Conservation (phyloP, 495 filamentous ascomycete genomes). For the Penicillium paxilli region DNA sequence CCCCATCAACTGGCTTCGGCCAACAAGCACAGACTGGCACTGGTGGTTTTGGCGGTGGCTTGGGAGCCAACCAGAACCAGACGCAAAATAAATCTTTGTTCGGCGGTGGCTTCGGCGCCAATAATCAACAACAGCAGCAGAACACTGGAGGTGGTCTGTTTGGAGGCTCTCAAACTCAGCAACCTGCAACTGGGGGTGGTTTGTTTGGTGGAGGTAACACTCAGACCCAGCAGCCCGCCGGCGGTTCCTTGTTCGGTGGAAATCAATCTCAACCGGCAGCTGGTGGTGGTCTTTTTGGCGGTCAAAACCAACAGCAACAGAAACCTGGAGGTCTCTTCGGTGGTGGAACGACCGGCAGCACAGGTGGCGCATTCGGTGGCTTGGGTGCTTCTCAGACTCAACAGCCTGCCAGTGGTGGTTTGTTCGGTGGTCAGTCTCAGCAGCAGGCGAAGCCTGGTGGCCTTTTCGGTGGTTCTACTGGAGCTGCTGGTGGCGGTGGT, state of each 20-base stretch:
- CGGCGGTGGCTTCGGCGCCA: conserved; percentile 36
- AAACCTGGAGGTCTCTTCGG: conserved; percentile 57
- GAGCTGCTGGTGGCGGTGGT: conserved; percentile 34
- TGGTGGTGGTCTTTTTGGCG: conserved; percentile 26
- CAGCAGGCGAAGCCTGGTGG: conserved; percentile 38
- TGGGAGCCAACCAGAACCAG: conserved; percentile 45
- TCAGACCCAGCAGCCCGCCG: conserved; percentile 44
- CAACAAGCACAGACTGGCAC: conserved; percentile 38
- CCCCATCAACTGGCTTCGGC: conserved; percentile 36
- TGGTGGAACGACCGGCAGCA: conserved; percentile 34
- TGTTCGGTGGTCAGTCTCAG: conserved; percentile 32
- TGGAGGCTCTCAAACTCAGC: conserved; percentile 35
- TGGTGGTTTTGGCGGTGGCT: conserved; percentile 39
- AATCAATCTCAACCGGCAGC: conserved; percentile 12
- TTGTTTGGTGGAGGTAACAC: conserved; percentile 31
- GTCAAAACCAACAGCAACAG: conserved; percentile 37
- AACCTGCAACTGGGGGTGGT: conserved; percentile 20
- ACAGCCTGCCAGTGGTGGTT: conserved; percentile 12
- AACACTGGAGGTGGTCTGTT: conserved; percentile 43
- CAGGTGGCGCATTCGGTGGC: conserved; percentile 23
- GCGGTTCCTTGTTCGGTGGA: conserved; percentile 20
- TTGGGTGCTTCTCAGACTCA: conserved; percentile 30
- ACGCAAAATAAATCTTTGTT: conserved; percentile 46
- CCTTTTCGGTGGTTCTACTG: conserved; percentile 27
- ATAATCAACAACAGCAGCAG: conserved; percentile 45